A percentile compares a stretch with the other conserved stretches of the same genome.
phyloP scores from a whole-genome alignment of 768 basidiomycete species.

The Tricholoma furcatifolium region DNA sequence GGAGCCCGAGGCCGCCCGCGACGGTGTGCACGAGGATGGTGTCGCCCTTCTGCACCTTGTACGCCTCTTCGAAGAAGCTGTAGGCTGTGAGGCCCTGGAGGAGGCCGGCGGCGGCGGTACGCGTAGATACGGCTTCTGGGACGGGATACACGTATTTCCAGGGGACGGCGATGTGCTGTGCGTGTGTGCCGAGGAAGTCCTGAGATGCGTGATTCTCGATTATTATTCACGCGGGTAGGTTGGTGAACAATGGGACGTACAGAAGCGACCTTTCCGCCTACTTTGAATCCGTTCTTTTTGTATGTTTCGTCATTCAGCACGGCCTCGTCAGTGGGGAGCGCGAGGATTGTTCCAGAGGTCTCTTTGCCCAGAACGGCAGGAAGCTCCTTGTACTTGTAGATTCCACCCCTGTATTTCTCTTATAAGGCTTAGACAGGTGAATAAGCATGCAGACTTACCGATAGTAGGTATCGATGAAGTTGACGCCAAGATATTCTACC shows the following conservation, averaged over 20 bases:
- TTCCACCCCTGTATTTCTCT: conserved; percentile 46
- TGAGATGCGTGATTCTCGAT: conserved; percentile 27
- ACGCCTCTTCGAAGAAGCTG: conserved; percentile 80
- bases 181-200: conserved; percentile 53
- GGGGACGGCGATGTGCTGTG: conserved; percentile 70
- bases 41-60: conserved; percentile 79
- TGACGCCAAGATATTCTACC: conserved; percentile 78
- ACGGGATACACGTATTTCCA: conserved; percentile 65
- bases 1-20: conserved; percentile 82
- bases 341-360: conserved; percentile 71
- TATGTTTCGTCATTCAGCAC: conserved; percentile 61
- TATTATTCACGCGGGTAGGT: not conserved
- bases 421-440: not conserved
- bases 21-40: conserved; percentile 85
- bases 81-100: conserved; percentile 80
- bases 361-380: conserved; percentile 79
- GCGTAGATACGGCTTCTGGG: conserved; percentile 58
- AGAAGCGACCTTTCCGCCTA: conserved; percentile 73
- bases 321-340: conserved; percentile 63
- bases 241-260: conserved; percentile 37
- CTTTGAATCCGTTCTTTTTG: conserved; percentile 59
- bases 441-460: conserved; percentile 39
- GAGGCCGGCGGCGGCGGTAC: conserved; percentile 62
- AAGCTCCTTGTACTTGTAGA: conserved; percentile 58
- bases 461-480: conserved; percentile 86